A percentile compares a stretch with the other conserved stretches of the same genome.
phyloP scores from a whole-genome alignment of 1,139 yeast genomes.

The Meyerozyma smithsonii region DNA sequence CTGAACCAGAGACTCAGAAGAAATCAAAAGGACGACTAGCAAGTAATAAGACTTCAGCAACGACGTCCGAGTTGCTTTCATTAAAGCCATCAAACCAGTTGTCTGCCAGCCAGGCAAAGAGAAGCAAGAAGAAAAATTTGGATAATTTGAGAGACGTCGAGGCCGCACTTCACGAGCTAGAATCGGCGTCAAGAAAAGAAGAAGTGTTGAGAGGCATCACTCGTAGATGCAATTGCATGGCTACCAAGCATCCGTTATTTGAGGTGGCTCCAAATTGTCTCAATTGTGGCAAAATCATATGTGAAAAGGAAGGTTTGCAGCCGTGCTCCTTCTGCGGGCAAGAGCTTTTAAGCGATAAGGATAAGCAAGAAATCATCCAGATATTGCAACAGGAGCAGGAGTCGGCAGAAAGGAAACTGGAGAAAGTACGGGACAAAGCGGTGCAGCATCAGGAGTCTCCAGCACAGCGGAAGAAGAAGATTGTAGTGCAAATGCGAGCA shows the following conservation, averaged over 20 bases:
- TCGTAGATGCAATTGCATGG: conserved; percentile 71
- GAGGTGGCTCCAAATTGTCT: conserved; percentile 91
- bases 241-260: conserved; percentile 79
- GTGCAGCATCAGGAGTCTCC: conserved; percentile 16
- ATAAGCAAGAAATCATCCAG: conserved; percentile 53
- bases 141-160: conserved; percentile 59
- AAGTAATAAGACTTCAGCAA: conserved; percentile 20
- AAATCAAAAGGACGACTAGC: conserved; percentile 17
- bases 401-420: conserved; percentile 14
- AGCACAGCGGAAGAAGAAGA: conserved; percentile 30
- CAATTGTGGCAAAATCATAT: conserved; percentile 90
- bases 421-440: conserved; percentile 13
- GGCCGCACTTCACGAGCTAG: conserved; percentile 33
- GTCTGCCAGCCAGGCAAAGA: conserved; percentile 21
- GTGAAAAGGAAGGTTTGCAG: conserved; percentile 83
- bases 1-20: conserved; percentile 17
- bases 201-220: conserved; percentile 5
- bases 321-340: conserved; percentile 83
- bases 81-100: conserved; percentile 19
- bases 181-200: conserved; percentile 15
- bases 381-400: conserved; percentile 49
- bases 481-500: conserved; percentile 50
- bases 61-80: conserved; percentile 37
- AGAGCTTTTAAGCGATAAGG: conserved; percentile 57
- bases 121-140: conserved; percentile 33